These are phyloP conservation scores for Suillus brevipes DNA, from an alignment of 768 basidiomycete species.

Conservation along the genomic window DNA sequence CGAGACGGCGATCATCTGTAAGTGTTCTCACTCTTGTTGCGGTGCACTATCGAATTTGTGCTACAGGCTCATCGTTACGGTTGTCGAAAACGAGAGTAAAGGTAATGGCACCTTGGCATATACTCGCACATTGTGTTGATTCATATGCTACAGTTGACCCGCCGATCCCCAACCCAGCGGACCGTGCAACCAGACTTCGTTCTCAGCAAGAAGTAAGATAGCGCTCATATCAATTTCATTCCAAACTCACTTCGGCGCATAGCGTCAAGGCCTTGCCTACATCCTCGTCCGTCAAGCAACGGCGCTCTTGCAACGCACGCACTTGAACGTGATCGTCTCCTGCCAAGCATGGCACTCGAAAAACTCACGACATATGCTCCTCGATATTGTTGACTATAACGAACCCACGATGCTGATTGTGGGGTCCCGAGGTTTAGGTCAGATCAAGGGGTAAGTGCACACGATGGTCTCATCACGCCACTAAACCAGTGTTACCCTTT, in stretches of 20 bases:
- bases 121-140: conserved; percentile 6
- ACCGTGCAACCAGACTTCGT: conserved; percentile 76
- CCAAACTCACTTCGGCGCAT: conserved; percentile 7
- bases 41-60: conserved; percentile 2
- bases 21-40: conserved; percentile 17
- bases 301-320: conserved; percentile 86
- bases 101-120: conserved; percentile 43
- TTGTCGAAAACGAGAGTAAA: conserved; percentile 91
- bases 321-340: conserved; percentile 78
- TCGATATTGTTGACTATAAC: conserved; percentile 87
- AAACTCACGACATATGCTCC: conserved; percentile 85
- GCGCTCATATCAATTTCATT: neutral
- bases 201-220: conserved; percentile 85
- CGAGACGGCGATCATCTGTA: conserved; percentile 91
- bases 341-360: conserved; percentile 99
- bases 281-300: conserved; percentile 90
- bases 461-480: neutral
- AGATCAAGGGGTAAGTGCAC: conserved; percentile 77
- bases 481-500: neutral
- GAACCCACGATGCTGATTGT: conserved; percentile 93
- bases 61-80: conserved; percentile 75
- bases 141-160: conserved; percentile 57
- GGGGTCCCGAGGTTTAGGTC: conserved; percentile 87
- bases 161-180: conserved; percentile 64
- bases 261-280: conserved; percentile 89